Evolutionary conservation across 208 protist species (phyloP), one percentile per base, ranked within the genome.

Genomic region (Crithidia fasciculata): DNA sequence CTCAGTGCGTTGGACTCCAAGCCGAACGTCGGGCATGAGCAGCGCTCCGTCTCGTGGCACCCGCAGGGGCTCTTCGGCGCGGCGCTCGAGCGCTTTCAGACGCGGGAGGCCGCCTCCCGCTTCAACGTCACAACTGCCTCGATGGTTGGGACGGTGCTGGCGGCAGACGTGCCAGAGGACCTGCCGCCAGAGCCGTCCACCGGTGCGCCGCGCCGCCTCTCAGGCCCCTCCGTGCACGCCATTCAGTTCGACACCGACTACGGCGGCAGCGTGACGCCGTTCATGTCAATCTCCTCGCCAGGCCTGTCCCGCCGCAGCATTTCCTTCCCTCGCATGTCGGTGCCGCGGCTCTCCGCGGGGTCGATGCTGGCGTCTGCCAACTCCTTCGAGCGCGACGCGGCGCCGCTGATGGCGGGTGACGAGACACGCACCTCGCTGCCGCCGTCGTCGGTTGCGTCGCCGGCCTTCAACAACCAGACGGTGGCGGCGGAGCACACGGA

Each of bases 221-320:
- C 61, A 53, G 74, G 63, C 0, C 40, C 69, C 41, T 59, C 53
- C 18, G 69, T 78, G 28, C 52, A 73, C 37, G 49, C 71, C 12
- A 84, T 84, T 59, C 66, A 81, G 8, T 65, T 84, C 8, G 60
- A 78, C 49, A 52, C 52, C 40, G 70, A 74, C 36, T 78, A 47
- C 19, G 50, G 19, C 7, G 50, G 19, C 8, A 45, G 53, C 18
- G 39, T 41, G 39, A 64, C 75, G 9, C 73, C 80, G 2, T 78
- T 81, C 28, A 81, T 84, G 75, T 84, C 80, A 12, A 69, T 84
- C 55, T 78, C 80, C 39, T 76, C 72, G 7, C 58, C 41, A n/a
- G 55, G 60, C n/a, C 5, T 65, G 12, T 74, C 62, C 10, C 52
- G 37, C 49, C 68, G 49, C 15, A 80, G 74, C 67, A 58, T 65